Evolutionary conservation across 2,329 filamentous ascomycete species (phyloP), one percentile per base, ranked within the genome.

Genomic region (Pseudonectria buxi): DNA sequence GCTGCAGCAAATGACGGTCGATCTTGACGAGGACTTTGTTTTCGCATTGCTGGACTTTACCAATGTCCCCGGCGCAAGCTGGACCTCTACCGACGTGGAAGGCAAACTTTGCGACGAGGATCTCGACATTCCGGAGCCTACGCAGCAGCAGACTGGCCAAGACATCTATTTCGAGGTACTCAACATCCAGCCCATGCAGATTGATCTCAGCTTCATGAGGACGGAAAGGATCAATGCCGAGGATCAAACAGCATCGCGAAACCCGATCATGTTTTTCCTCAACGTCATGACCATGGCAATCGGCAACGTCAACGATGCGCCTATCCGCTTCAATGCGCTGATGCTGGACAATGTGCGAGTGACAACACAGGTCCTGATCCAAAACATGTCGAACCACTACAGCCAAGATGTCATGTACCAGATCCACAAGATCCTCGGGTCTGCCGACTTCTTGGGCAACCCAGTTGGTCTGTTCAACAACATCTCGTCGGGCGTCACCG

Each of bases 231-330:
- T 98, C 64, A 98, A 98, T 46, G 90, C 86, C 3, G 90, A 96
- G 58, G 89, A 96, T 59, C 94, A 92, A 50, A 84, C 88, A 30
- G 87, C 86, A 11, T 87, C 87, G 2, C 80, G 78, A 28, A 98
- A 95, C 55, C 94, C 94, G 1, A 74, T 98, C 59, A 96, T 96
- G 89, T 98, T 96, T 67, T 89, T 95, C 57, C 81, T 96, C 59
- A 96, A 98, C 55, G 86, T 96, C 48, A 81, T 98, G 69, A 96
- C 94, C 1, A 98, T 98, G 92, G 94, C 92, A 11, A 92, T 98
- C 53, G 92, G 92, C 45, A 98, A 98, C 53, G 87, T 98, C 68
- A 98, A 98, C 53, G 94, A 98, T 62, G 92, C 92, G 6, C 94
- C 92, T 0, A 81, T 98, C 35, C 81, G 87, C 31, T 79, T 98